Conservation (phyloP, 164 flowering plant species). For the Liquidambar formosana region DNA sequence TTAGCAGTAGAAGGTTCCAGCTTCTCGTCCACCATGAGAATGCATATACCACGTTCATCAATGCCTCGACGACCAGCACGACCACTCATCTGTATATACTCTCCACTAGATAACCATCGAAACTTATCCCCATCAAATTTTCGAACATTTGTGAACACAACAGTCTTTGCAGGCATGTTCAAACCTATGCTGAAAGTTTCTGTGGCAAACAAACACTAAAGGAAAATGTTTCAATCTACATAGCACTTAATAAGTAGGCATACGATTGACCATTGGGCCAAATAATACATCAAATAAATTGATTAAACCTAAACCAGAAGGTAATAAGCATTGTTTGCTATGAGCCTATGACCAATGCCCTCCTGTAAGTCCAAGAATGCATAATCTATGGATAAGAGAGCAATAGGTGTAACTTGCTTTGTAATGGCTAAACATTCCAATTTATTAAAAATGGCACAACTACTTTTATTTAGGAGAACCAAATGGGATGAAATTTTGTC, state of each 20-base stretch:
- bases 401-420: too few relatives aligned
- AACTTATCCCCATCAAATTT: slow-evolving; percentile 99
- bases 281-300: neutral
- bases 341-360: too few relatives aligned
- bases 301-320: too few relatives aligned
- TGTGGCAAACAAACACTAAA: slow-evolving; percentile 97
- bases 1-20: slow-evolving; percentile 98
- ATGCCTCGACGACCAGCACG: slow-evolving; percentile 99
- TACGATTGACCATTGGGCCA: neutral
- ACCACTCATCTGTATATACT: slow-evolving; percentile 99
- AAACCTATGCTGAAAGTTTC: slow-evolving; percentile 99
- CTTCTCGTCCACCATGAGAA: slow-evolving; percentile 98
- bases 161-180: slow-evolving; percentile 99
- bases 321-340: too few relatives aligned
- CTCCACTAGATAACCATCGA: slow-evolving; percentile 99
- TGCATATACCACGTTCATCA: slow-evolving; percentile 95
- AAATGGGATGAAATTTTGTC: too few relatives aligned
- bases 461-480: too few relatives aligned
- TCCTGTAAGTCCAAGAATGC: too few relatives aligned
- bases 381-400: too few relatives aligned
- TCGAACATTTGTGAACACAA: slow-evolving; percentile 95
- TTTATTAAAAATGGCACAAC: too few relatives aligned
- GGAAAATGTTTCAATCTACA: slow-evolving; percentile 13
- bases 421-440: too few relatives aligned
- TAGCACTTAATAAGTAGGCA: neutral